Evolutionary conservation across 179 eudicot genomes (phyloP), one percentile per base, ranked within the genome.

Genomic region (Amaranthus tricolor): DNA sequence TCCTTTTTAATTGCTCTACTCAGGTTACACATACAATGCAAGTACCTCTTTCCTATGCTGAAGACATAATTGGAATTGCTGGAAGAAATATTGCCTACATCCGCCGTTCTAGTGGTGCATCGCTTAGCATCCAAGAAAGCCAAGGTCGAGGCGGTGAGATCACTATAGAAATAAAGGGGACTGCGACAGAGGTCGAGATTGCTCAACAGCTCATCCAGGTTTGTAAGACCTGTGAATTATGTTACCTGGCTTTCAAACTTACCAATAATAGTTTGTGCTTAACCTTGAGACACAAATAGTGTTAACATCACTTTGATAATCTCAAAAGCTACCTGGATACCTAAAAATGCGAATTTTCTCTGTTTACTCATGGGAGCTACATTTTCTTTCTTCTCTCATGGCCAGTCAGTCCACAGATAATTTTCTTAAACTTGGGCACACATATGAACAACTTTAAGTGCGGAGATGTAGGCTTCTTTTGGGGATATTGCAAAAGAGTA

Each of bases 21-120:
- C 79, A 92, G 97, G 61, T 92, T n/a, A 85, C 88, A 58, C 96
- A 92, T 80, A 87, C 92, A 14, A 93, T 93, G 95, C 98, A 93
- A 88, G 86, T 93, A 57, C 98, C 97, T 9, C 85, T 93, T 54
- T 59, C 86, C 16, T 91, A 91, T 80, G 96, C 97, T 16, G 98
- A 93, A 79, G 95, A 89, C 80, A 89, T 93, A 12, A 91, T 93
- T 82, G 97, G 97, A 50, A 72, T 86, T 62, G 86, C 88, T 75
- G 98, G 98, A 77, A 83, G 90, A 72, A 93, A 87, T 76, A 93
- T 93, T 66, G 94, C 91, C 16, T 86, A 85, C 72, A 91, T 91
- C 56, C 89, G 84, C 11, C 80, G 84, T 56, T 48, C 76, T 2
- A 75, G 86, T 69, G 86, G 86, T 72, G 86, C 86, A 6, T 71